Evolutionary conservation across 2,329 filamentous ascomycete species (phyloP), one percentile per base, ranked within the genome.

Genomic region (Colletotrichum sp.): DNA sequence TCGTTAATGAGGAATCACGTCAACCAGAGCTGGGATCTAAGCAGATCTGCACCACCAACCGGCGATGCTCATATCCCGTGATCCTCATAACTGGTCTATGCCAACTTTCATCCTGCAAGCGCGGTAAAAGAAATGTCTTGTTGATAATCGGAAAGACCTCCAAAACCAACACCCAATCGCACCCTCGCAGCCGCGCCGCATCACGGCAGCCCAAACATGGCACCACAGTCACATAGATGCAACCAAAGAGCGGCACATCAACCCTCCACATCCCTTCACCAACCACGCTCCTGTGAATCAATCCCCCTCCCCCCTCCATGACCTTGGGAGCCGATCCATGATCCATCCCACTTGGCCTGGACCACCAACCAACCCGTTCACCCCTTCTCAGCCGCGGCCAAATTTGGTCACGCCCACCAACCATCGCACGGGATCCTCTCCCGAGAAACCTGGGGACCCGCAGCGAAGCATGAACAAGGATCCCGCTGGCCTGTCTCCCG

Each of bases 401-500:
- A 63, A 62, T 57, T 66, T 48, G 24, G 57, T 32, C 39, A 36
- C 57, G n/a, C 22, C 55, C 59, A 63, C 26, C 69, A 72, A 48
- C 68, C 62, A 39, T 32, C 64, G 57, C 52, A 26, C 64, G 69
- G 44, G 59, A 73, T 65, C 32, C n/a, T 60, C 73, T 59, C 26
- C 70, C 73, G 64, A 60, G 44, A 68, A 44, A 68, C 59, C 70
- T 68, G 64, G 73, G 57, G 69, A 52, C 69, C n/a, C 28, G 60
- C 30, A 57, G 30, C 44, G 26, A 63, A 34, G 28, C 59, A 55
- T 24, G 48, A 39, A 30, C 55, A 68, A 62, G 72, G 69, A 63
- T 73, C 30, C 44, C 52, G 44, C 28, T 28, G 22, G 18, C 34
- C 68, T 68, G 52, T 26, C 63, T 44, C 63, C 57, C 59, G 73